These are phyloP conservation scores for Chaetomium cochliodes DNA, from an alignment of 495 filamentous ascomycete species.

Conservation along the genomic window DNA sequence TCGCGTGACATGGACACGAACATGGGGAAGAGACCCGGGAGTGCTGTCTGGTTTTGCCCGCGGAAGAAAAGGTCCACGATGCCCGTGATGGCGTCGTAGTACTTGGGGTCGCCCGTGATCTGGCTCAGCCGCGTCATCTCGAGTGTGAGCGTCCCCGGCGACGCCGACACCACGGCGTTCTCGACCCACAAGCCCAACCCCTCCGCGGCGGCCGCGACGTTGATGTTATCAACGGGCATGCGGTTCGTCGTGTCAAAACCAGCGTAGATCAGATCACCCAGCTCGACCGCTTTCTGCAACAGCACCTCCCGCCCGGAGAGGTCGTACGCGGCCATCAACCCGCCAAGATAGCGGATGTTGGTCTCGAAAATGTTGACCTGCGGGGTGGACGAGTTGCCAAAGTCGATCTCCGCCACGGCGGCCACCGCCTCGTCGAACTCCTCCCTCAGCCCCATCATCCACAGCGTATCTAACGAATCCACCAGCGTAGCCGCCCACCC, in stretches of 20 bases:
- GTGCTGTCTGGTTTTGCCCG: slow-evolving; percentile 61
- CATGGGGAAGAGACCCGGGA: slow-evolving; percentile 82
- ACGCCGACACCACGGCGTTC: slow-evolving; percentile 63
- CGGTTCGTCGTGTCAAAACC: slow-evolving; percentile 87
- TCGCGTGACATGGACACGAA: slow-evolving; percentile 54
- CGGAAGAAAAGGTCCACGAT: slow-evolving; percentile 71
- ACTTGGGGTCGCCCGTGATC: slow-evolving; percentile 74
- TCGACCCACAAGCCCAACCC: slow-evolving; percentile 50
- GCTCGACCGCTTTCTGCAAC: slow-evolving; percentile 73
- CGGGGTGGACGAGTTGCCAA: slow-evolving; percentile 58
- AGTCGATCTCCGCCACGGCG: slow-evolving; percentile 71
- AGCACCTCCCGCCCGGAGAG: slow-evolving; percentile 59
- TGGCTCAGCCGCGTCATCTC: slow-evolving; percentile 86
- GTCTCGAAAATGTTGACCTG: slow-evolving; percentile 72
- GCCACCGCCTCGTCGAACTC: slow-evolving; percentile 77
- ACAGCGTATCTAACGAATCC: slow-evolving; percentile 80
- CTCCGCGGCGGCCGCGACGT: slow-evolving; percentile 56
- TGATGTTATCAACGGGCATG: slow-evolving; percentile 74
- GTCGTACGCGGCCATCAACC: slow-evolving; percentile 73
- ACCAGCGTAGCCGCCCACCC: slow-evolving; percentile 91
- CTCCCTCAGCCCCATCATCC: slow-evolving; percentile 82
- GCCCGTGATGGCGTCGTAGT: slow-evolving; percentile 77
- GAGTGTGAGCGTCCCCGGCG: slow-evolving; percentile 72
- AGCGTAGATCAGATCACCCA: slow-evolving; percentile 76
- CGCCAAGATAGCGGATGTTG: slow-evolving; percentile 75